These are phyloP conservation scores for Diaporthe sp. DNA, from an alignment of 2,329 filamentous ascomycete species.

Conservation along the genomic window DNA sequence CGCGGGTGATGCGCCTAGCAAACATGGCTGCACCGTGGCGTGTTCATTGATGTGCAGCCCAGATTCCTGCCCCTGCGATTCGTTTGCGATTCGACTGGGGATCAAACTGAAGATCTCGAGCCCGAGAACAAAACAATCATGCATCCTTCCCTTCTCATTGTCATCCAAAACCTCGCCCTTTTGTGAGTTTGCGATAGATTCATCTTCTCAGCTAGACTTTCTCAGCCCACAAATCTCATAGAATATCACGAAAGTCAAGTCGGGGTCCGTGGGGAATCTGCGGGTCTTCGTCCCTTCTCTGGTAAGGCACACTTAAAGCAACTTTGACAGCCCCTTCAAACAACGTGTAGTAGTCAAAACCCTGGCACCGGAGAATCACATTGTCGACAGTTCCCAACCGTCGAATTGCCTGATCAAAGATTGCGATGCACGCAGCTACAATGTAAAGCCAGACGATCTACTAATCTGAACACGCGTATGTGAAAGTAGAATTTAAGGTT, in stretches of 20 bases:
- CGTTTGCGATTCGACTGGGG: not conserved
- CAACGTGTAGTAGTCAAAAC: not conserved
- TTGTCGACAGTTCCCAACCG: not conserved
- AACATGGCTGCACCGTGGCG: not conserved
- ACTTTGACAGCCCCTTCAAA: constrained; percentile 25
- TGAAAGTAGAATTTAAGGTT: not conserved
- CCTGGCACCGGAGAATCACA: not conserved
- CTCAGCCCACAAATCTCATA: not conserved
- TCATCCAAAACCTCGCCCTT: no score
- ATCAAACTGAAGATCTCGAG: not conserved
- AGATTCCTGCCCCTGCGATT: not conserved
- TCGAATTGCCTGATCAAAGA: not conserved
- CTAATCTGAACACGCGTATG: not conserved
- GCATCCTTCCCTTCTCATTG: not conserved
- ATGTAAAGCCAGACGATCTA: not conserved
- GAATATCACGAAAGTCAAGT: not conserved
- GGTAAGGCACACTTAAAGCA: not conserved
- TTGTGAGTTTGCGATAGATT: not conserved
- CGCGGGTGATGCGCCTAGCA: not conserved
- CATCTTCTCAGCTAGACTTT: not conserved
- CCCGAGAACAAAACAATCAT: not conserved
- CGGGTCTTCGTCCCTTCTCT: constrained; percentile 5
- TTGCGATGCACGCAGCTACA: not conserved
- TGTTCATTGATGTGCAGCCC: no score
- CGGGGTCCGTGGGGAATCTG: constrained; percentile 21